Evolutionary conservation across 352 stramenopile species (phyloP).

Genomic region (Phytophthora idaei): DNA sequence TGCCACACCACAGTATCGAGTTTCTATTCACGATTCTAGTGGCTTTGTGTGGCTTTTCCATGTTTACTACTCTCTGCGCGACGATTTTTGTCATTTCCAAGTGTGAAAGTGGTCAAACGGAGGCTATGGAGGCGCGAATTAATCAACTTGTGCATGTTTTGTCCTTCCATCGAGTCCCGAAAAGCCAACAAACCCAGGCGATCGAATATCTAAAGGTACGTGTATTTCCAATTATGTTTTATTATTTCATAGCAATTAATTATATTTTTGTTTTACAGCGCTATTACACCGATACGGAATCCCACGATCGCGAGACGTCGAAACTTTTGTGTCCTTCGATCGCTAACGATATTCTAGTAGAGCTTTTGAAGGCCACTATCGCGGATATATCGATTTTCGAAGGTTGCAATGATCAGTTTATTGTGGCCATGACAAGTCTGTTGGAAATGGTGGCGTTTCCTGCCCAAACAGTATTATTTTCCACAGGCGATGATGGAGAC

Average conservation of each 20-base stretch:
- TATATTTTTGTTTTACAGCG: conserved; percentile 32
- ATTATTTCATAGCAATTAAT: neutral
- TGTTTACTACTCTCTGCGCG: conserved; percentile 69
- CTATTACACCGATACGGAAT: conserved; percentile 69
- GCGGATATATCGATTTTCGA: conserved; percentile 60
- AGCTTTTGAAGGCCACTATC: conserved; percentile 63
- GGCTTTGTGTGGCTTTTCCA: conserved; percentile 64
- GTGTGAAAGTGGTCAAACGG: conserved; percentile 63
- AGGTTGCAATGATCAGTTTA: conserved; percentile 64
- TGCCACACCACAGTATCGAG: conserved; percentile 50
- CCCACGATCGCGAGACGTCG: conserved; percentile 70
- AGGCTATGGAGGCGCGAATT: conserved; percentile 63
- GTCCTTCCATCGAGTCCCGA: conserved; percentile 64
- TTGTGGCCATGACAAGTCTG: conserved; percentile 64
- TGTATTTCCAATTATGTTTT: neutral
- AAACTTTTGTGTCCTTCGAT: conserved; percentile 79
- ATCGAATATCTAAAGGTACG: conserved; percentile 68
- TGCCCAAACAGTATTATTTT: conserved; percentile 62
- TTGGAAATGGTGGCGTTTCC: conserved; percentile 65
- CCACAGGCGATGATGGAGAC: conserved; percentile 59
- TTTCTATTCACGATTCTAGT: conserved; percentile 75
- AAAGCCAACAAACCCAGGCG: conserved; percentile 55
- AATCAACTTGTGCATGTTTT: conserved; percentile 77
- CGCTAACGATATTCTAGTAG: conserved; percentile 73
- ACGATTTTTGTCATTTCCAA: conserved; percentile 86